Evolutionary conservation across 176 grass and related monocot genomes (phyloP), one percentile per base, ranked within the genome.

Genomic region (Tillandsia fasciculata): DNA sequence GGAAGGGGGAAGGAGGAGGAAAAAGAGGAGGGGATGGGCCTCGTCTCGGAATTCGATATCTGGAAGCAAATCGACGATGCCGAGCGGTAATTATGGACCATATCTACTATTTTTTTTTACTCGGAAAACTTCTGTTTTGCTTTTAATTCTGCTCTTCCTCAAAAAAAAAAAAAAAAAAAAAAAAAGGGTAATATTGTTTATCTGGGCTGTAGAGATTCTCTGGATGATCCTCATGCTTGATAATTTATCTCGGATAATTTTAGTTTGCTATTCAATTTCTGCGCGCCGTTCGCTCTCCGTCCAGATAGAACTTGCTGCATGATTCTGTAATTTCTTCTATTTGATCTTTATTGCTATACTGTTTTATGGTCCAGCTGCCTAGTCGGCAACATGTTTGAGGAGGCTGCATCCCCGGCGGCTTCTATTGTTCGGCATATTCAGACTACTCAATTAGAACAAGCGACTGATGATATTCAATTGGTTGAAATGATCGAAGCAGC

Each of bases 1-100:
- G n/a, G n/a, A n/a, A n/a, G n/a, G n/a, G n/a, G n/a, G n/a, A n/a
- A n/a, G n/a, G n/a, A n/a, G n/a, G n/a, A n/a, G n/a, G n/a, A n/a
- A n/a, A 14, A 12, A 57, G 18, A 5, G 18, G 11, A 57, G 17
- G 53, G 17, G 11, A 57, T 57, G 53, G 53, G 5, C 17, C 53
- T 13, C 53, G 53, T 57, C 53, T 57, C 53, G 4, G 54, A 58
- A 58, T 58, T 8, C 2, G 54, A 58, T n/a, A 58, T 58, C 54
- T n/a, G 15, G 54, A 58, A 58, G 54, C 54, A 58, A 58, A 58
- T 58, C 2, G 54, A 58, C 54, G 54, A 58, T 58, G 54, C 54
- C 14, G 13, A 59, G 18, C 12, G 54, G 54, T 59, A 59, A 59
- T 59, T 22, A 6, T 2, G 7, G 0, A 59, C 9, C 54, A 20